Conservation (phyloP, 2,329 filamentous ascomycete species). For the Microcyclosporella mali region DNA sequence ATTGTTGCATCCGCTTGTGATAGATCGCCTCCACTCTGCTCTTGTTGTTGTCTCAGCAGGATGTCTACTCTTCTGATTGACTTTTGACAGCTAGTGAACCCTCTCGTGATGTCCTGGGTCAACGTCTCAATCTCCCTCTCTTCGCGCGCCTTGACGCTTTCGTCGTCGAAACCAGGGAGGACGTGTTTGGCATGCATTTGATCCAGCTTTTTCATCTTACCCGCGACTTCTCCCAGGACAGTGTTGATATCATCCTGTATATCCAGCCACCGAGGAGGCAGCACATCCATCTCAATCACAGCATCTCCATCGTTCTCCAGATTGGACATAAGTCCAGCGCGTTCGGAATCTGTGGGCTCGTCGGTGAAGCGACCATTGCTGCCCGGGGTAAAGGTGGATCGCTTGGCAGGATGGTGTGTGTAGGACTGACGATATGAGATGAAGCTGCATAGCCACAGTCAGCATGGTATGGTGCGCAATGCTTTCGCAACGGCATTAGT, state of each 20-base stretch:
- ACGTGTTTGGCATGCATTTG: constrained; percentile 96
- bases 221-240: constrained; percentile 69
- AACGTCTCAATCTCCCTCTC: constrained; percentile 84
- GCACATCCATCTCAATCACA: constrained; percentile 95
- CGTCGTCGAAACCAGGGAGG: constrained; percentile 91
- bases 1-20: constrained; percentile 85
- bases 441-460: constrained; percentile 54
- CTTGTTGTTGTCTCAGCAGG: constrained; percentile 76
- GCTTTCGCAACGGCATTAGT: background rate
- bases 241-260: constrained; percentile 90
- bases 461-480: constrained; percentile 3
- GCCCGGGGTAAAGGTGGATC: constrained; percentile 62
- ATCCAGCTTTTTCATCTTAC: constrained; percentile 77
- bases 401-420: constrained; percentile 71
- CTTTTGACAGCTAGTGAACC: constrained; percentile 83
- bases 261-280: constrained; percentile 93
- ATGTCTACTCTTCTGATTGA: constrained; percentile 81
- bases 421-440: constrained; percentile 99
- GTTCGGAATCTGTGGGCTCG: constrained; percentile 47
- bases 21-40: constrained; percentile 56
- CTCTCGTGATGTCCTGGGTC: constrained; percentile 82
- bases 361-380: constrained; percentile 39
- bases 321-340: constrained; percentile 76
- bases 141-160: constrained; percentile 78
- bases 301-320: constrained; percentile 73